A percentile compares a stretch with the other conserved stretches of the same genome.
These are phyloP conservation scores for Moniliella sp. DNA, from an alignment of 1,284 basidiomycete genomes.

Conservation along the genomic window DNA sequence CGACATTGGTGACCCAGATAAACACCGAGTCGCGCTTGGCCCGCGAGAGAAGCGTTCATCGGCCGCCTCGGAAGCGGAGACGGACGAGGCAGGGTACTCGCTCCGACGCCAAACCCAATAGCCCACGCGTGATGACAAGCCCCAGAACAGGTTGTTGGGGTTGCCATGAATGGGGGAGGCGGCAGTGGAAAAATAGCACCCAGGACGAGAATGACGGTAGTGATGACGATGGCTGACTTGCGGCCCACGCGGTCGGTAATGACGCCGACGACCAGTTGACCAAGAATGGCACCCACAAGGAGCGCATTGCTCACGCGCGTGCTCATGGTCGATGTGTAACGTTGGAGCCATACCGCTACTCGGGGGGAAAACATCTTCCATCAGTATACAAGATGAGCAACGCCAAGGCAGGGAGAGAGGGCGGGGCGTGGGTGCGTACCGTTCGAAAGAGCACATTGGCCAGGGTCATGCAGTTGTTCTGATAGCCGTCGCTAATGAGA, in stretches of 20 bases:
- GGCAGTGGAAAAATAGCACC: constrained; percentile 51
- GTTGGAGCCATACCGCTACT: constrained; percentile 14
- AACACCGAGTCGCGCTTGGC: constrained; percentile 51
- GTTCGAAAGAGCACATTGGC: constrained; percentile 20
- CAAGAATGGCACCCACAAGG: constrained; percentile 49
- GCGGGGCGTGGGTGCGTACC: too few species aligned
- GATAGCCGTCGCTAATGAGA: constrained; percentile 51
- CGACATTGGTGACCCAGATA: constrained; percentile 49
- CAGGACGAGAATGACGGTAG: constrained; percentile 49
- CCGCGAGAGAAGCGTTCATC: constrained; percentile 46
- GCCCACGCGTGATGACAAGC: constrained; percentile 51
- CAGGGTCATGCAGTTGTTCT: constrained; percentile 37
- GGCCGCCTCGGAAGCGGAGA: constrained; percentile 48
- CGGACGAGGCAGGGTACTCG: constrained; percentile 51
- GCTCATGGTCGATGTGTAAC: constrained; percentile 46
- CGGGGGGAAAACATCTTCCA: too few species aligned
- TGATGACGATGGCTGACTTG: constrained; percentile 37
- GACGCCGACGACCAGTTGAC: constrained; percentile 47
- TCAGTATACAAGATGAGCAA: too few species aligned
- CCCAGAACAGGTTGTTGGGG: constrained; percentile 49
- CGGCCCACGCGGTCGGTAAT: constrained; percentile 49
- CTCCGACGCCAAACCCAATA: constrained; percentile 55
- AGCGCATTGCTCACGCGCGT: constrained; percentile 54
- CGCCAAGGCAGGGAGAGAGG: too few species aligned
- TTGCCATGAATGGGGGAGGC: constrained; percentile 45